A percentile compares a stretch with the other conserved stretches of the same genome.
Evolutionary conservation across 2,329 filamentous ascomycete species (phyloP).

Genomic region (Podosphaera xanthii): DNA sequence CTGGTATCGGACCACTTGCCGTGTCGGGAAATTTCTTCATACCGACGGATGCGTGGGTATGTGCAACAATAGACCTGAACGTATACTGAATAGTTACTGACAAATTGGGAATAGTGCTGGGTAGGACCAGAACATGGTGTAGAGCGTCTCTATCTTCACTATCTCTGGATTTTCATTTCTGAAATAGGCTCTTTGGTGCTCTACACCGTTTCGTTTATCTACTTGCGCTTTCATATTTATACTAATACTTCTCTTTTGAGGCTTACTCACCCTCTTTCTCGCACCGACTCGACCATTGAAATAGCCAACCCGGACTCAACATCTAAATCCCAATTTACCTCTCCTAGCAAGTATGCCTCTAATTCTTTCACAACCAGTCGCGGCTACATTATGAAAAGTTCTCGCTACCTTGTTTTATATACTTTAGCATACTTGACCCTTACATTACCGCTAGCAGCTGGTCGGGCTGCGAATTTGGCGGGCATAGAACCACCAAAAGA

Average conservation of each 20-base stretch:
- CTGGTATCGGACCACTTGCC: conserved; percentile 20
- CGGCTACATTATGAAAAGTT: conserved; percentile 16
- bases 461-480: conserved; percentile 25
- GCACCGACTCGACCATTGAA: conserved; percentile 4
- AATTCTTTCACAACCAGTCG: conserved; percentile 7
- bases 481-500: conserved; percentile 9
- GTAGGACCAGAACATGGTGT: conserved; percentile 22
- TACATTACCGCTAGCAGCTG: conserved; percentile 26
- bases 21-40: conserved; percentile 23
- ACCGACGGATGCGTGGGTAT: conserved; percentile 27
- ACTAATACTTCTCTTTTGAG: background rate
- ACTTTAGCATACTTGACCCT: conserved; percentile 26
- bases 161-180: conserved; percentile 30
- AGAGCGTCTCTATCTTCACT: conserved; percentile 27
- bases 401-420: conserved; percentile 28
- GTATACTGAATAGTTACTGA: background rate
- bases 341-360: background rate
- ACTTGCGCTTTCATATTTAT: conserved; percentile 9
- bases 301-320: conserved; percentile 1
- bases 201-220: conserved; percentile 21
- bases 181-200: conserved; percentile 28
- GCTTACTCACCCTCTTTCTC: background rate
- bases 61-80: conserved; percentile 4
- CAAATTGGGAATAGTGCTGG: conserved; percentile 23
- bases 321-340: background rate